Percentiles rank a stretch among this genome's conserved stretches.
Evolutionary conservation across 345 rosid species (phyloP).

Genomic region (Combretum micranthum): DNA sequence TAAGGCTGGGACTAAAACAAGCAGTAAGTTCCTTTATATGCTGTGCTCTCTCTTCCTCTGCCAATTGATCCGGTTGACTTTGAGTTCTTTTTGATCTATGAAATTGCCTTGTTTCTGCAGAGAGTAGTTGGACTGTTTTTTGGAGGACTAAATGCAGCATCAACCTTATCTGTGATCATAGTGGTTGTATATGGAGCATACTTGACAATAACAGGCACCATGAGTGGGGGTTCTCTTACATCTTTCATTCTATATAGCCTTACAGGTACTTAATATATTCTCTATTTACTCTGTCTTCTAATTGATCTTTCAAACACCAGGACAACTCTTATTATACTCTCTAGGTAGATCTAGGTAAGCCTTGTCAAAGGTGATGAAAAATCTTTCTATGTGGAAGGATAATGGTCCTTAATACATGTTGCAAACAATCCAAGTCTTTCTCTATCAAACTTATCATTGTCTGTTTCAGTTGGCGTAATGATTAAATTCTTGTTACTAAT

Average conservation of each 20-base stretch:
- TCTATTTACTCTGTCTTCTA: neutral
- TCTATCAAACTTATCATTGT: no score
- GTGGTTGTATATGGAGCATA: constrained; percentile 88
- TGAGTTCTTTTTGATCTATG: neutral
- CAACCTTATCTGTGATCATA: constrained; percentile 65
- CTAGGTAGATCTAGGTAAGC: neutral
- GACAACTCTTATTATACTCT: neutral
- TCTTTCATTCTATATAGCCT: constrained; percentile 96
- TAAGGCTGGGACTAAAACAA: constrained; percentile 77
- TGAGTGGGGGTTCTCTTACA: constrained; percentile 87
- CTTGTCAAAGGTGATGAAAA: no score
- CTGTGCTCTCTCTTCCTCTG: constrained; percentile 4
- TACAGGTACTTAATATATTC: constrained; percentile 45
- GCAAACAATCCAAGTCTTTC: no score
- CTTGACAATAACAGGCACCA: constrained; percentile 70
- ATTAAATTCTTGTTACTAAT: no score
- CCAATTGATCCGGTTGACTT: neutral
- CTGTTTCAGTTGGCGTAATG: no score
- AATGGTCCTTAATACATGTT: no score
- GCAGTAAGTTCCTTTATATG: constrained; percentile 51
- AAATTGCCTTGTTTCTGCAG: constrained; percentile 20
- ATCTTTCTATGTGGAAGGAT: no score
- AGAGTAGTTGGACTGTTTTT: constrained; percentile 63
- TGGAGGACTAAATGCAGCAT: constrained; percentile 86
- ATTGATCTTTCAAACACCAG: neutral